Base-by-base conservation (phyloP, 495 filamentous ascomycete genomes). In the Ascodesmis nigricans region DNA sequence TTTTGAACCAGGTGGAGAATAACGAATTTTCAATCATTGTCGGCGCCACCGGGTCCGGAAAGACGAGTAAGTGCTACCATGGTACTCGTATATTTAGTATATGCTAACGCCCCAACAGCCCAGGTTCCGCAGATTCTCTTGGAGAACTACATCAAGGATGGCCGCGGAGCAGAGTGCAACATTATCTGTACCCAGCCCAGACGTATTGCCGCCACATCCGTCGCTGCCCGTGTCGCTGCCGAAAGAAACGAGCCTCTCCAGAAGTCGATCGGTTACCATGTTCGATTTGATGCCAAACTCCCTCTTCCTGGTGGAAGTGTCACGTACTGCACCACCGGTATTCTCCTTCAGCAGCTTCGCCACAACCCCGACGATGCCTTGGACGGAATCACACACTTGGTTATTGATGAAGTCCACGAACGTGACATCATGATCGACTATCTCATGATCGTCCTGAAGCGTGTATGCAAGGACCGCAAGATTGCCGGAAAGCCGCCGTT, bases 391-490 rank as follows among this genome's bases (percentile, higher is more conserved):
- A 62, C 66, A 4, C 64, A 71, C 38, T 49, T 72, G 11, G 54
- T 72, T 20, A 60, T 72, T 33, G 67, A 72, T 35, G 68, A 72
- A 51, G 66, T 71, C 21, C 68, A 72, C 45, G 67, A 70, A 40
- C 58, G 67, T 33, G 60, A 66, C 41, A 56, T 67, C 15, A 38
- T 52, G 4, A 64, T 67, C 21, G 67, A 72, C 40, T 61, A 69
- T 36, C 50, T 68, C 11, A 56, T 72, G 45, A 57, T 68, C 25
- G 42, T 66, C 14, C 40, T 71, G 18, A 71, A 65, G 43, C 58
- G 57, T 14, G 47, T 49, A 15, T 46, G 67, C 11, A 43, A 53
- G 16, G 40, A 56, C 11, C 53, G 63, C 21, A 45, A 35, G 36
- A 35, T 21, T 4, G 38, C 33, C n/a, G 55, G 57, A 5, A 53